A percentile compares a stretch with the other conserved stretches of the same genome.
phyloP scores from a whole-genome alignment of 768 basidiomycete species.

The Russula griseocarnosa region DNA sequence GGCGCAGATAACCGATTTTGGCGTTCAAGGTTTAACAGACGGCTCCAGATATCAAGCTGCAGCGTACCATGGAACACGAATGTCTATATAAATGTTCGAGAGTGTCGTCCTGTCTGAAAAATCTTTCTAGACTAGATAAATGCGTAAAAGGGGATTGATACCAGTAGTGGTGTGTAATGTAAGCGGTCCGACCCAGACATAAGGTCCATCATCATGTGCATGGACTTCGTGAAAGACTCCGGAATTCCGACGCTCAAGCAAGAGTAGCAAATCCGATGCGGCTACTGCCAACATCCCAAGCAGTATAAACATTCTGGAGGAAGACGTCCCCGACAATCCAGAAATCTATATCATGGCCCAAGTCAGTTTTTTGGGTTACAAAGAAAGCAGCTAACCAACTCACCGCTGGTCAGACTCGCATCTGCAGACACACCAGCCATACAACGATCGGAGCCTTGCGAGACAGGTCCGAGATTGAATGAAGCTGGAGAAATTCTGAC shows the following conservation, averaged over 20 bases:
- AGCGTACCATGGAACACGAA: neutral
- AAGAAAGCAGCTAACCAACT: neutral
- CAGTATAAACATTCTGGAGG: slow-evolving; percentile 12
- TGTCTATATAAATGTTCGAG: neutral
- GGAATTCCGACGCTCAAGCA: neutral
- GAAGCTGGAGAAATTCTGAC: slow-evolving; percentile 4
- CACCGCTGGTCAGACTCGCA: neutral
- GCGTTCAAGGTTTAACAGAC: neutral
- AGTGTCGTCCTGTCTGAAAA: neutral
- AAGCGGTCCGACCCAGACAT: too few species aligned
- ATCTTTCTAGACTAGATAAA: neutral
- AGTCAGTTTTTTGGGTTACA: neutral
- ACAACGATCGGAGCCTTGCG: neutral
- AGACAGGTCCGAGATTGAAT: slow-evolving; percentile 13
- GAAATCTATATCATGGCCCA: neutral
- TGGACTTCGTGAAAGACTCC: neutral
- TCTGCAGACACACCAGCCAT: slow-evolving; percentile 1
- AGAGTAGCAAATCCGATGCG: slow-evolving; percentile 19
- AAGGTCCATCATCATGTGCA: neutral
- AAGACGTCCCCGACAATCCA: slow-evolving; percentile 20
- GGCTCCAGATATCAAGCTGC: neutral
- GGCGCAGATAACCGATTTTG: neutral
- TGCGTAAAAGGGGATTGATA: neutral
- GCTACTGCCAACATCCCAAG: slow-evolving; percentile 12
- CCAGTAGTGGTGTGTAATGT: neutral